Evolutionary conservation across 345 rosid species (phyloP), one percentile per base, ranked within the genome.

Genomic region (Viola odorata): DNA sequence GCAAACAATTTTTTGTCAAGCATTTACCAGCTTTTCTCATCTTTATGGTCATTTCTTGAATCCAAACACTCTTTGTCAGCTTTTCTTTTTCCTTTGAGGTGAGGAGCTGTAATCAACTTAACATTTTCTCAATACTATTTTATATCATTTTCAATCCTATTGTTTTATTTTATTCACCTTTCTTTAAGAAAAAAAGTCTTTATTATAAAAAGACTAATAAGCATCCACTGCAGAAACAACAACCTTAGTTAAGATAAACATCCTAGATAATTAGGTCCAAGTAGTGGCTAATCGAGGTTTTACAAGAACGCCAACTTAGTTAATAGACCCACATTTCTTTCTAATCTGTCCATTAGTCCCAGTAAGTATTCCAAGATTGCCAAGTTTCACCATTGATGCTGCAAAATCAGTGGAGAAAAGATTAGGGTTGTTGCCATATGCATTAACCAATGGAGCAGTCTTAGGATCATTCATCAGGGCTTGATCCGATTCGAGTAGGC

Each of bases 401-500:
- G 81, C 86, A 10, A 89, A 87, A 62, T 89, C 92, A 53, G 38
- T 79, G 23, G 68, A 69, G 74, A 89, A 87, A 41, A 76, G 74
- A 63, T 55, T 77, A 0, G 82, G 84, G 49, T 82, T 64, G 41
- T 64, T 53, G 45, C 85, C 77, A 17, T 89, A 91, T 5, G 84
- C 70, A 39, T 67, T 76, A 9, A 85, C 95, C 64, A 85, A 23
- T 4, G 82, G 73, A 0, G 86, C 76, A 8, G 96, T 66, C 0
- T 41, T 82, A 3, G 83, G 39, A 59, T 89, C 81, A 8, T 52
- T 37, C 79, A 81, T 64, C 17, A 91, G 67, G 11, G 73, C 89
- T 66, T 86, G 87, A 70, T 91, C 96, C 15, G 96, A 85, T 57
- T 87, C 91, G 2, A 91, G 84, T 51, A 91, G 77, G 13, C 84